phyloP scores from a whole-genome alignment of 2,329 filamentous ascomycete genomes.

The Diaporthe eres region DNA sequence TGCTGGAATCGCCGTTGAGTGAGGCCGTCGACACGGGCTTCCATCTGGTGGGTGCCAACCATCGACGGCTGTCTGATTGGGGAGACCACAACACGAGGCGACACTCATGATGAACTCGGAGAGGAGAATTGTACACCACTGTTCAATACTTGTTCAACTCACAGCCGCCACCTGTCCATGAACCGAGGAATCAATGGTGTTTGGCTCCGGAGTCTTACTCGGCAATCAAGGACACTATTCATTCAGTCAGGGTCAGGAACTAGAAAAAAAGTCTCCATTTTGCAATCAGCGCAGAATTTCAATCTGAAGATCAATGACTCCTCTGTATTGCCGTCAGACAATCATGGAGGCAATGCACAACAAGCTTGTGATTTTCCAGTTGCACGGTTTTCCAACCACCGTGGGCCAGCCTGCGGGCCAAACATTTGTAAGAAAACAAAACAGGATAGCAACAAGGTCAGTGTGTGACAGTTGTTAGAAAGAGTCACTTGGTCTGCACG shows the following conservation, averaged over 20 bases:
- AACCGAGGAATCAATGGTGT: neutral
- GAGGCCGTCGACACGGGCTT: constrained; percentile 34
- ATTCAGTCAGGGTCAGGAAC: neutral
- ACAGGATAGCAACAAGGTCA: neutral
- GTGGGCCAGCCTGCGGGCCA: neutral
- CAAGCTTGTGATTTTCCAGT: neutral
- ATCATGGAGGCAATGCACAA: neutral
- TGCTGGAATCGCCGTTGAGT: constrained; percentile 24
- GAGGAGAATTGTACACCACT: neutral
- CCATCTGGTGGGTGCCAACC: constrained; percentile 41
- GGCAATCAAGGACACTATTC: neutral
- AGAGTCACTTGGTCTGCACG: no score
- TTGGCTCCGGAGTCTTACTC: neutral
- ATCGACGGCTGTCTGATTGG: constrained; percentile 17
- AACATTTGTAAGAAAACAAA: neutral
- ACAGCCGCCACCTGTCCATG: neutral
- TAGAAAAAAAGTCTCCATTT: neutral
- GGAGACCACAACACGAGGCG: neutral
- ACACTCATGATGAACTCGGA: neutral
- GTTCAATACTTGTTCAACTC: neutral
- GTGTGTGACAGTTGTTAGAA: neutral
- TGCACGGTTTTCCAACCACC: neutral
- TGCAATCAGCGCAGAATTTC: neutral
- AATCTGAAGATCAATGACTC: neutral
- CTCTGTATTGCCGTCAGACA: neutral